phyloP scores from a whole-genome alignment of 2,329 filamentous ascomycete genomes.

The Colletotrichum simmondsii region DNA sequence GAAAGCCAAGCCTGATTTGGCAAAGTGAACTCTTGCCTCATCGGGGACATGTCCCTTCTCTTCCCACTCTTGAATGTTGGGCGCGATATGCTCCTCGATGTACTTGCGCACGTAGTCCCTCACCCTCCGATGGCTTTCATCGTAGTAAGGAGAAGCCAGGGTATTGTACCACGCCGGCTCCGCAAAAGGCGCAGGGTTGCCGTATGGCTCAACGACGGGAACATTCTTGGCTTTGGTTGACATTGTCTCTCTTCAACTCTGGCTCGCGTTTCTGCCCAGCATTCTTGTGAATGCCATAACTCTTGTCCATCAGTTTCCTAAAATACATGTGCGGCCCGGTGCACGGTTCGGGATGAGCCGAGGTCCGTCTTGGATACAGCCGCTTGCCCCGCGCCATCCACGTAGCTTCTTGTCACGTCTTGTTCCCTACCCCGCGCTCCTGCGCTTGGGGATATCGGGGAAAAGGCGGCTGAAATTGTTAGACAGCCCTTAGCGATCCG shows the following conservation, averaged over 20 bases:
- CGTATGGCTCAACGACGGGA: not conserved
- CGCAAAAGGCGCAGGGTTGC: slow-evolving; percentile 7
- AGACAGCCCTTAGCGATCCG: too few relatives aligned
- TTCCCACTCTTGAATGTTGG: slow-evolving; percentile 73
- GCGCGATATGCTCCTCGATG: slow-evolving; percentile 66
- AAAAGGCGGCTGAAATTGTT: too few relatives aligned
- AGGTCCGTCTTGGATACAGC: not conserved
- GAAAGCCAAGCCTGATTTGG: slow-evolving; percentile 50
- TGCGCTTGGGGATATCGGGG: not conserved
- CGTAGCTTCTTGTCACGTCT: not conserved
- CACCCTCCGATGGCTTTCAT: slow-evolving; percentile 65
- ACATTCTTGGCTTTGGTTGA: not conserved
- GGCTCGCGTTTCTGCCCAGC: not conserved
- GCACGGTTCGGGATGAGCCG: not conserved
- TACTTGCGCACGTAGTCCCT: slow-evolving; percentile 68
- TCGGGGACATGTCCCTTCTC: slow-evolving; percentile 61
- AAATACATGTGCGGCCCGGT: not conserved
- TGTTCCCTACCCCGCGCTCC: not conserved
- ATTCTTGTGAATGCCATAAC: not conserved
- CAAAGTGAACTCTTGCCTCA: slow-evolving; percentile 48
- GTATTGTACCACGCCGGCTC: slow-evolving; percentile 44
- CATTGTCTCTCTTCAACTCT: not conserved
- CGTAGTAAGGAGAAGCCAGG: slow-evolving; percentile 67
- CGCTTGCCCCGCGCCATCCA: not conserved
- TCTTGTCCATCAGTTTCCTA: not conserved